Evolutionary conservation across 768 basidiomycete genomes (phyloP), one percentile per base, ranked within the genome.

Genomic region (Tylopilus sp.): DNA sequence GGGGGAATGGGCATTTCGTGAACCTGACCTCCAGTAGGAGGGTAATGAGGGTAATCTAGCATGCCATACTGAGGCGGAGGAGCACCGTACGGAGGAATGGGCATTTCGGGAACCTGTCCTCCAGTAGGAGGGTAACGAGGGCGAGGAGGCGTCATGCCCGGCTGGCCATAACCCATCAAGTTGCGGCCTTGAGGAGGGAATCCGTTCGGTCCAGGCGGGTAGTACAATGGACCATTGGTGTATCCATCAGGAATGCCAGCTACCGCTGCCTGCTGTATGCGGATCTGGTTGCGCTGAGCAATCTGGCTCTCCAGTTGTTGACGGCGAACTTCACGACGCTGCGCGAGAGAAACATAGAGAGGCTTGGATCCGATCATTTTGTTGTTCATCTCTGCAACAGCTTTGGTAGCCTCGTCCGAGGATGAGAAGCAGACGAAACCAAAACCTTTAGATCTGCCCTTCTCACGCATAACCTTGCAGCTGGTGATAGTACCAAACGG

Each of bases 361-460:
- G 97, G 97, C 77, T 99, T 99, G 61, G 87, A 84, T 57, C 96
- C 96, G 66, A 98, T 92, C 87, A 98, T 98, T 78, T 96, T 96
- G 84, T 97, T 98, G 83, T 99, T 99, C 94, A 99, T 97, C 79
- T 99, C 97, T 50, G 93, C 91, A 55, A 98, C 94, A 56, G 97
- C 97, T 78, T 98, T 98, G 67, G 93, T 98, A 22, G 97, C 95
- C 76, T 99, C 97, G 61, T 99, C 97, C 44, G 97, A 94, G 48
- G 93, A 88, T 31, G 93, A 92, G 80, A 93, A 99, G 75, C 97
- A 99, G 63, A 99, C 97, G 70, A 99, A 99, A 59, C 97, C 97
- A 67, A 99, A 99, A 61, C 96, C 94, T 71, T 94, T 94, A 11
- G 94, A 97, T 48, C 79, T 84, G 54, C 81, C 82, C 74, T 92